Base-by-base conservation (phyloP, 805 yeast species). In the Schwanniomyces polymorphus region DNA sequence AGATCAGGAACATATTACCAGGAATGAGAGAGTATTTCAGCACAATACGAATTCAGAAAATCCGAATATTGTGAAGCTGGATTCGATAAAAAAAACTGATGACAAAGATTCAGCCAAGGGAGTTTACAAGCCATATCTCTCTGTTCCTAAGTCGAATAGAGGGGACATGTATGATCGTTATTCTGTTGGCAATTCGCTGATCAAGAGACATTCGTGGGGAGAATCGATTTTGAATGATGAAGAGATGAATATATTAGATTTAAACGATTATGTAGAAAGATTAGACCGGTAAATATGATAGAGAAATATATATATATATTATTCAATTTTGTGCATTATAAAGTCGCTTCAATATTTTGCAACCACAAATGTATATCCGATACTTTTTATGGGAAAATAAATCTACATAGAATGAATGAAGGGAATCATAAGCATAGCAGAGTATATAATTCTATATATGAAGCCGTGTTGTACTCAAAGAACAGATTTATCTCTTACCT, bases 221-320 rank as follows among this genome's bases (percentile, higher is more conserved):
- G 40, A 42, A 5, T 58, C 64, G 14, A 50, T 55, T 12, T 53
- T 63, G 46, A 58, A 57, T 38, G 59, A 58, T 9, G 61, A 61
- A 7, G 68, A 63, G 41, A 47, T 61, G 45, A 50, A 56, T 25
- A 48, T 52, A 34, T 49, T 61, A 45, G 56, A 61, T 35, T 45
- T 37, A 18, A 49, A 52, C 43, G 47, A 51, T 25, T 44, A 43
- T 11, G 41, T 56, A 10, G 49, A 51, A 27, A 53, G 46, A 26
- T 23, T 43, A 27, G 18, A 38, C 7, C 26, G n/a, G 7, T 18
- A n/a, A 37, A 10, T 35, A 18, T 12, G 6, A 21, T 37, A 10
- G 1, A 37, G 7, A 7, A 3, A 21, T 18, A 11, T 37, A 37
- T 2, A n/a, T 8, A 17, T 29, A 8, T 29, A 29, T 12, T 17